Percentiles rank a stretch among this genome's conserved stretches.
Evolutionary conservation across 2,329 filamentous ascomycete species (phyloP).

Genomic region (Leptographium galeiforme): DNA sequence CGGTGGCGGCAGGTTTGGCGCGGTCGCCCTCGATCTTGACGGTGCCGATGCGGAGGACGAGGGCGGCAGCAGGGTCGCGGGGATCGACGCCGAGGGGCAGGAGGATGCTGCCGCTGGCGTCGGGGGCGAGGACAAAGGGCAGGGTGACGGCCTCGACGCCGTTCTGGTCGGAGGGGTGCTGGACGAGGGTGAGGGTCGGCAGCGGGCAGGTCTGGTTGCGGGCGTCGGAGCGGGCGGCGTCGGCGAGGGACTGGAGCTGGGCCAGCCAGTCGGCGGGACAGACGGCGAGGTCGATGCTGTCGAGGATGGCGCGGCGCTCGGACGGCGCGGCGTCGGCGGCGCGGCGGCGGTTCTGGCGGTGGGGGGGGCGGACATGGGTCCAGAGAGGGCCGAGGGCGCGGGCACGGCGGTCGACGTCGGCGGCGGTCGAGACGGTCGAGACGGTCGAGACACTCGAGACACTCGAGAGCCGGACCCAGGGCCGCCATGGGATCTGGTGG

Average conservation of each 20-base stretch:
- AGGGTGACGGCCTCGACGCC: not conserved
- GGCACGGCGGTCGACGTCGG: slow-evolving; percentile 34
- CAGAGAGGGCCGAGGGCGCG: slow-evolving; percentile 55
- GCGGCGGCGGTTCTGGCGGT: not conserved
- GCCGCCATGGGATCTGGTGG: slow-evolving; percentile 46
- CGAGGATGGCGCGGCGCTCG: slow-evolving; percentile 26
- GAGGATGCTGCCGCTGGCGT: slow-evolving; percentile 5
- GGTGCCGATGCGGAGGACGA: slow-evolving; percentile 15
- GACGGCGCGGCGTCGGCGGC: not conserved
- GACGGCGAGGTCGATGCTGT: slow-evolving; percentile 17
- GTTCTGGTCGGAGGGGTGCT: not conserved
- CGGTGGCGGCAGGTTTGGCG: slow-evolving; percentile 16
- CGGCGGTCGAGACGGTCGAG: not conserved
- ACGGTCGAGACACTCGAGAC: no score
- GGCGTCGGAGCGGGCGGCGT: not conserved
- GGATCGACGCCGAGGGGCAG: slow-evolving; percentile 9
- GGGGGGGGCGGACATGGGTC: slow-evolving; percentile 26
- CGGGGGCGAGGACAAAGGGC: slow-evolving; percentile 4
- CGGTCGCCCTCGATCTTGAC: slow-evolving; percentile 23
- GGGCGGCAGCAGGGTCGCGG: not conserved
- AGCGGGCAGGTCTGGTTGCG: not conserved
- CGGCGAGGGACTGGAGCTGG: not conserved
- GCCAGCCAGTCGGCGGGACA: slow-evolving; percentile 2
- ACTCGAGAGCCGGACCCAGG: not conserved
- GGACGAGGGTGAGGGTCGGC: slow-evolving; percentile 7